Evolutionary conservation across 1,284 basidiomycete genomes (phyloP), one percentile per base, ranked within the genome.

Genomic region (Pyrrhoderma noxium): DNA sequence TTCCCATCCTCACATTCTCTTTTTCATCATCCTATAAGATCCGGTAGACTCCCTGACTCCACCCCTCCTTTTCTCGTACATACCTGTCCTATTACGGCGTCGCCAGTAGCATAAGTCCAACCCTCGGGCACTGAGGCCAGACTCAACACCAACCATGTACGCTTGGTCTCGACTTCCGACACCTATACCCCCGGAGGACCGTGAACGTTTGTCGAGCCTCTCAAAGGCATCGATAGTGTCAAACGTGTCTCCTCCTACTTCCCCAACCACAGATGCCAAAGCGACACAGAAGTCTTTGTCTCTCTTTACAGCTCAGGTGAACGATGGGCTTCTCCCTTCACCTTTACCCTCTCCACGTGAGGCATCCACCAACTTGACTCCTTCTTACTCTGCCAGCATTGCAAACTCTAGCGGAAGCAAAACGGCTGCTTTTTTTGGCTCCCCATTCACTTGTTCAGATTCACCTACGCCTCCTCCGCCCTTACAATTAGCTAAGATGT

Each of bases 381-480:
- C 27, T 11, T 31, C n/a, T n/a, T n/a, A n/a, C n/a, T n/a, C 27
- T 31, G 7, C 27, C 11, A 31, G 27, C 27, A 31, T 31, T 5
- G 11, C 27, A 31, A 31, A 31, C 27, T 31, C 27, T 16, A 43
- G 43, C 25, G 41, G 42, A 18, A 54, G 53, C 52, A 61, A 61
- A 51, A 61, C 60, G 1, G 52, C 58, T 43, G 59, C 60, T 9
- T 60, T 60, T 54, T 62, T 60, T 47, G 52, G 69, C 18, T 71
- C 70, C 8, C 68, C 74, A 0, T 74, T 72, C 59, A 60, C 67
- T 9, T 60, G 65, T 2, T 51, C 61, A 3, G 61, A 62, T 1
- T 62, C 62, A 11, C 60, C 62, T 8, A 61, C 65, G 0, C 60
- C 64, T 1, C 56, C 60, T 1, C 63, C 57, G 13, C 60, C 61